phyloP scores from a whole-genome alignment of 2,329 filamentous ascomycete genomes.

The Blumeria graminis region DNA sequence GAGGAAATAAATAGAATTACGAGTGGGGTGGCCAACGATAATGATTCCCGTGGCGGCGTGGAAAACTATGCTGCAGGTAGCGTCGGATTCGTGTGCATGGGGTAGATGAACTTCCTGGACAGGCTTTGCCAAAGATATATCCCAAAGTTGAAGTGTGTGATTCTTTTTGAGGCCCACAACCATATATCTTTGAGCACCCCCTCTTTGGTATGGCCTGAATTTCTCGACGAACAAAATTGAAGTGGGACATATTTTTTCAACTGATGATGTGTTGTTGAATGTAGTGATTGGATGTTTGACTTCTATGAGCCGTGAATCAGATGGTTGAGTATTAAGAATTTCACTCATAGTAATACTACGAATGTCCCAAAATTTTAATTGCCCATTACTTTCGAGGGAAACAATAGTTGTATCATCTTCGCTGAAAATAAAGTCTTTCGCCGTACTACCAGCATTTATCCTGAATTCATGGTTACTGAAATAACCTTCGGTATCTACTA shows the following conservation, averaged over 20 bases:
- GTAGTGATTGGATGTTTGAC: constrained; percentile 71
- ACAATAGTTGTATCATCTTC: constrained; percentile 88
- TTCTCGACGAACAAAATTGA: constrained; percentile 94
- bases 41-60: constrained; percentile 84
- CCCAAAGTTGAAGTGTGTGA: constrained; percentile 94
- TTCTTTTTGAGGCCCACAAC: constrained; percentile 98
- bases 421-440: constrained; percentile 94
- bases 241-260: constrained; percentile 89
- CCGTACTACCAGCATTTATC: constrained; percentile 92
- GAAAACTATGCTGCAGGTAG: constrained; percentile 93
- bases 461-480: constrained; percentile 70
- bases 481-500: constrained; percentile 71
- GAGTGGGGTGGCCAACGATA: constrained; percentile 80
- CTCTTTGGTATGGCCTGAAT: constrained; percentile 75
- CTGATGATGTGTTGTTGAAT: constrained; percentile 61
- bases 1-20: constrained; percentile 93
- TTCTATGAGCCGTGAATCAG: constrained; percentile 26
- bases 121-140: constrained; percentile 79
- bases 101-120: constrained; percentile 95
- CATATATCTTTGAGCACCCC: constrained; percentile 76
- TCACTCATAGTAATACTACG: constrained; percentile 39
- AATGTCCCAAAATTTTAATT: constrained; percentile 96
- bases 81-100: constrained; percentile 85
- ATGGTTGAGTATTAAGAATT: constrained; percentile 5
- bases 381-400: constrained; percentile 86